These are phyloP conservation scores for Globisporangium yorkense DNA, from an alignment of 352 stramenopile genomes.

Conservation along the genomic window DNA sequence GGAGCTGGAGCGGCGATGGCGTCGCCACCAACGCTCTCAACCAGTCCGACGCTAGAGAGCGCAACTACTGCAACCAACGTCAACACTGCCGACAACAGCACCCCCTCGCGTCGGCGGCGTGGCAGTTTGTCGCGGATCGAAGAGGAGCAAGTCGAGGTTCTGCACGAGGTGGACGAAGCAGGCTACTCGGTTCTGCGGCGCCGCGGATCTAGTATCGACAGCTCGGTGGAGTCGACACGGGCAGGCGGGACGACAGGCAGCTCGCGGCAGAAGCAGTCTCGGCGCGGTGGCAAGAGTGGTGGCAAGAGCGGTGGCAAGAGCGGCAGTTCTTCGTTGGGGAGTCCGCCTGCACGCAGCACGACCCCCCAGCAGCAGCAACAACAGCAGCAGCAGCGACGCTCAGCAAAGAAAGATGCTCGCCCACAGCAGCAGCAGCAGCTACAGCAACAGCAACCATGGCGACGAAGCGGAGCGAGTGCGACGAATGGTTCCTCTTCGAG, in stretches of 20 bases:
- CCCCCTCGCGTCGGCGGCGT: conserved; percentile 9
- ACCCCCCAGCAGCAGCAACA: background rate
- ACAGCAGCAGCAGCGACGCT: background rate
- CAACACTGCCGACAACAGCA: background rate
- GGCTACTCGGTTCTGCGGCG: conserved; percentile 54
- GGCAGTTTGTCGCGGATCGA: conserved; percentile 13
- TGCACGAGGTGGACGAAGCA: conserved; percentile 27
- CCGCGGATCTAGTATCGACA: conserved; percentile 10
- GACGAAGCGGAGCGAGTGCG: background rate
- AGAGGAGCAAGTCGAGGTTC: conserved; percentile 1
- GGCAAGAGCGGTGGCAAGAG: background rate
- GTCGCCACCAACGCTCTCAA: background rate
- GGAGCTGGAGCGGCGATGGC: background rate
- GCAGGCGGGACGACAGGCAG: background rate
- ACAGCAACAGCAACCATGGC: conserved; percentile 3
- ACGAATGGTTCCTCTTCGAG: background rate
- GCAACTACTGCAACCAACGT: background rate
- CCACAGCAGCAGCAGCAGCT: conserved; percentile 4
- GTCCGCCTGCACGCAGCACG: background rate
- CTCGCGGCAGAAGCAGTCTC: background rate
- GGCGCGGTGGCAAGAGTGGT: background rate
- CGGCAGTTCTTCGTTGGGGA: background rate
- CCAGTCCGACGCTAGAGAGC: background rate
- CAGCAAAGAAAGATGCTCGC: conserved; percentile 6
- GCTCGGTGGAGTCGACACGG: background rate